Conservation (phyloP, 2,329 filamentous ascomycete species). For the Zasmidium cellare region DNA sequence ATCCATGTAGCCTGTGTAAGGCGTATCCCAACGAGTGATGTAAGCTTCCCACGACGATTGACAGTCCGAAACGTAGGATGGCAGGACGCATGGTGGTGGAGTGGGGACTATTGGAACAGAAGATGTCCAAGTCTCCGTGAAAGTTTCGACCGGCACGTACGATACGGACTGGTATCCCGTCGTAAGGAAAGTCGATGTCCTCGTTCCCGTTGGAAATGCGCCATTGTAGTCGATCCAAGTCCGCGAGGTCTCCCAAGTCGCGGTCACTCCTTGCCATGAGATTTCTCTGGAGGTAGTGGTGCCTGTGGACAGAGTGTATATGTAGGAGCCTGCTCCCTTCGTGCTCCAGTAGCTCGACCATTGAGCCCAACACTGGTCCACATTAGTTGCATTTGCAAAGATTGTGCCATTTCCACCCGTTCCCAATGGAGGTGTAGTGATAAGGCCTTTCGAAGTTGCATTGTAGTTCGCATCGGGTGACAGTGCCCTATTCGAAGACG, state of each 20-base stretch:
- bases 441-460: not conserved
- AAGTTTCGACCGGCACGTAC: no score
- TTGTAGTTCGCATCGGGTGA: not conserved
- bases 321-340: not conserved
- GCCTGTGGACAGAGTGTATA: not conserved
- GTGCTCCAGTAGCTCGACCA: constrained; percentile 7
- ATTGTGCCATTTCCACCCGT: not conserved
- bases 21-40: no score
- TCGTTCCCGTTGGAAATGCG: not conserved
- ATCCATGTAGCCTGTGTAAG: not conserved
- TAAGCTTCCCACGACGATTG: constrained; percentile 12
- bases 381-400: not conserved
- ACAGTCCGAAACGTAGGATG: constrained; percentile 15
- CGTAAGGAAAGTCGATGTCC: not conserved
- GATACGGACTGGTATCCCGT: not conserved
- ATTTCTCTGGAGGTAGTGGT: not conserved
- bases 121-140: not conserved
- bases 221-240: not conserved
- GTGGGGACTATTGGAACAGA: not conserved
- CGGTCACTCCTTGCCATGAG: no score
- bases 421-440: not conserved
- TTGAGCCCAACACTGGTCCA: constrained; percentile 2
- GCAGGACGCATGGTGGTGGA: constrained; percentile 11
- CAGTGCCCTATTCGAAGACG: no score
- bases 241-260: no score